Evolutionary conservation across 768 basidiomycete species (phyloP).

Genomic region (Agrocybe chaxingu): DNA sequence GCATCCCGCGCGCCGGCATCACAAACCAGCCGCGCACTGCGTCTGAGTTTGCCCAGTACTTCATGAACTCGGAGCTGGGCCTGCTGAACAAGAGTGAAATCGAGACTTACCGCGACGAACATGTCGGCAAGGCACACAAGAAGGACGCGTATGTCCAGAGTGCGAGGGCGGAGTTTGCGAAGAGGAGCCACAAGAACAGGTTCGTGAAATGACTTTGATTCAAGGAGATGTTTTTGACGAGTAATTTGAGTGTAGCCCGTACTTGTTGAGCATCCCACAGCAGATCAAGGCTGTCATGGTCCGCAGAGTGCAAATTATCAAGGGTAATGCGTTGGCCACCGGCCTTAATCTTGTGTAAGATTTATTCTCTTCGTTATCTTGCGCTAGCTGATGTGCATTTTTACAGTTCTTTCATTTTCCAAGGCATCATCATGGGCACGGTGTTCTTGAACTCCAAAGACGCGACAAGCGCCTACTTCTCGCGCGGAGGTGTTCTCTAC

Average conservation of each 20-base stretch:
- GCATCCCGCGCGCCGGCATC: conserved; percentile 43
- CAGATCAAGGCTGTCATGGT: conserved; percentile 44
- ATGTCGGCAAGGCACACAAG: conserved; percentile 41
- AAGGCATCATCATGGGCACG: conserved; percentile 53
- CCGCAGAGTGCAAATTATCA: conserved; percentile 41
- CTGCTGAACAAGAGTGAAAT: conserved; percentile 43
- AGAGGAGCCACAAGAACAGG: conserved; percentile 34
- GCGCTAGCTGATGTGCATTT: background rate
- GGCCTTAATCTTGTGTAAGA: conserved; percentile 31
- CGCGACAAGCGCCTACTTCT: conserved; percentile 61
- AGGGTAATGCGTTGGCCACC: conserved; percentile 35
- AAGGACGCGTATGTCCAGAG: conserved; percentile 43
- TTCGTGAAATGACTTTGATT: conserved; percentile 2
- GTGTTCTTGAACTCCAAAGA: conserved; percentile 59
- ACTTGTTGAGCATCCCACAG: conserved; percentile 41
- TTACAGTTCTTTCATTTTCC: conserved; percentile 49
- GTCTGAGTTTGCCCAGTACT: conserved; percentile 52
- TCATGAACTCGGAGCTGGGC: conserved; percentile 36
- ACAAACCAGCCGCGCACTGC: conserved; percentile 49
- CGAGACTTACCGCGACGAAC: conserved; percentile 38
- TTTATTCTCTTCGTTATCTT: background rate
- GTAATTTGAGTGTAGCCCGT: conserved; percentile 29
- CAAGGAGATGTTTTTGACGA: background rate
- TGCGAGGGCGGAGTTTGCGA: conserved; percentile 49
- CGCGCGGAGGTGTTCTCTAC: conserved; percentile 77